A percentile compares a stretch with the other conserved stretches of the same genome.
Evolutionary conservation across 1,284 basidiomycete species (phyloP).

Genomic region (Hemileia vastatrix): DNA sequence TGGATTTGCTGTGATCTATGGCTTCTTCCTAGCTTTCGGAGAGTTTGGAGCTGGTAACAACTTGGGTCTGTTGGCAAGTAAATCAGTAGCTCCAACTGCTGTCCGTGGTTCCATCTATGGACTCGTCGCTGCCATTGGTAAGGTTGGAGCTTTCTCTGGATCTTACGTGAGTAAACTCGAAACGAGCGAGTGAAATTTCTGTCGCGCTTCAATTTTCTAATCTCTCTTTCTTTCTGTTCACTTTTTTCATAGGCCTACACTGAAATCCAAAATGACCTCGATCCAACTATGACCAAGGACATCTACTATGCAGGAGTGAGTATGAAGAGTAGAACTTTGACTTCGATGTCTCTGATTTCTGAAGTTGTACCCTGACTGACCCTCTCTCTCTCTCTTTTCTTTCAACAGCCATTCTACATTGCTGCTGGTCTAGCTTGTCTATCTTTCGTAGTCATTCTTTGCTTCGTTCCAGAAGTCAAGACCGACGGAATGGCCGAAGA

Average conservation of each 20-base stretch:
- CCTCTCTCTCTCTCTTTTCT: conserved; percentile 1
- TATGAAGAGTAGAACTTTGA: neutral
- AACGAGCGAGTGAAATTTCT: conserved; percentile 55
- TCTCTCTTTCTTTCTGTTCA: conserved; percentile 25
- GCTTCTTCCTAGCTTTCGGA: conserved; percentile 70
- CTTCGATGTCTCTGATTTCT: neutral
- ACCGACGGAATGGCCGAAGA: conserved; percentile 70
- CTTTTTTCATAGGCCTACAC: conserved; percentile 32
- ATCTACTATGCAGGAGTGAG: conserved; percentile 26
- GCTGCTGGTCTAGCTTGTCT: conserved; percentile 60
- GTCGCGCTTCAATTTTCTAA: neutral
- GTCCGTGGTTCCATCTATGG: conserved; percentile 78
- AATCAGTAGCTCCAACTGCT: conserved; percentile 64
- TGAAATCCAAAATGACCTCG: conserved; percentile 28
- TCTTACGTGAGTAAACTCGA: no score
- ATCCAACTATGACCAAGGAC: conserved; percentile 18
- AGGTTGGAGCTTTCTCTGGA: conserved; percentile 73
- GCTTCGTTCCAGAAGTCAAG: conserved; percentile 65
- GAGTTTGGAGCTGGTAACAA: conserved; percentile 65
- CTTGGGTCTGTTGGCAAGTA: conserved; percentile 67
- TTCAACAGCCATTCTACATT: no score
- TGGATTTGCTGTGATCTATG: conserved; percentile 58
- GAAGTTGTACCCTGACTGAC: neutral
- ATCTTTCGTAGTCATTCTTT: conserved; percentile 61
- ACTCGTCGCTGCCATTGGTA: conserved; percentile 73